Conservation (phyloP, 164 flowering plant species). For the Dillenia suffruticosa region DNA sequence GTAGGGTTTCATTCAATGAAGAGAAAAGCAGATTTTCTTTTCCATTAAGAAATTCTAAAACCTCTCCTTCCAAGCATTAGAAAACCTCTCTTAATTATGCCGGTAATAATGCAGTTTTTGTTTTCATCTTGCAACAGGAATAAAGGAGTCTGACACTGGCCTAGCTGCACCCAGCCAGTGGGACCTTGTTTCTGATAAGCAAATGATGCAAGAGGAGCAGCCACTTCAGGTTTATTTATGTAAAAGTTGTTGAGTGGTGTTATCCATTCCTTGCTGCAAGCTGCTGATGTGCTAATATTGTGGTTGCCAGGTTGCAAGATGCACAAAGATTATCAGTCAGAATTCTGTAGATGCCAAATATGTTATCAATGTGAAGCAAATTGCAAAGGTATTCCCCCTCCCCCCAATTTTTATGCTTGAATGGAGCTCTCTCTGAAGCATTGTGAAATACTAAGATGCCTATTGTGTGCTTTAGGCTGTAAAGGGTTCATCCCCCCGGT, state of each 20-base stretch:
- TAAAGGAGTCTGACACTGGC: conserved; percentile 99
- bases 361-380: conserved; percentile 98
- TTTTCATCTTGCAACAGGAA: conserved; percentile 42
- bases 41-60: too few species aligned
- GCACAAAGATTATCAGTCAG: conserved; percentile 94
- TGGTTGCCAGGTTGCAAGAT: conserved; percentile 75
- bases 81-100: too few species aligned
- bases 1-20: too few species aligned
- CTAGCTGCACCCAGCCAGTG: conserved; percentile 98
- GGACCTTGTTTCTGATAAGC: conserved; percentile 99
- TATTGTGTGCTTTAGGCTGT: too few species aligned
- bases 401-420: too few species aligned
- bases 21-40: too few species aligned
- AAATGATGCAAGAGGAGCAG: conserved; percentile 99
- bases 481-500: too few species aligned
- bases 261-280: not conserved
- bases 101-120: not conserved
- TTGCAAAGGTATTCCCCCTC: conserved; percentile 68
- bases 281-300: conserved; percentile 5
- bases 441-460: too few species aligned
- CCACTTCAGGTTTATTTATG: conserved; percentile 73
- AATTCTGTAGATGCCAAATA: conserved; percentile 96
- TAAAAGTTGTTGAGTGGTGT: not conserved
- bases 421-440: too few species aligned
- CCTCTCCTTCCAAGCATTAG: too few species aligned